Evolutionary conservation across 768 basidiomycete genomes (phyloP).

Genomic region (Mycena galericulata): DNA sequence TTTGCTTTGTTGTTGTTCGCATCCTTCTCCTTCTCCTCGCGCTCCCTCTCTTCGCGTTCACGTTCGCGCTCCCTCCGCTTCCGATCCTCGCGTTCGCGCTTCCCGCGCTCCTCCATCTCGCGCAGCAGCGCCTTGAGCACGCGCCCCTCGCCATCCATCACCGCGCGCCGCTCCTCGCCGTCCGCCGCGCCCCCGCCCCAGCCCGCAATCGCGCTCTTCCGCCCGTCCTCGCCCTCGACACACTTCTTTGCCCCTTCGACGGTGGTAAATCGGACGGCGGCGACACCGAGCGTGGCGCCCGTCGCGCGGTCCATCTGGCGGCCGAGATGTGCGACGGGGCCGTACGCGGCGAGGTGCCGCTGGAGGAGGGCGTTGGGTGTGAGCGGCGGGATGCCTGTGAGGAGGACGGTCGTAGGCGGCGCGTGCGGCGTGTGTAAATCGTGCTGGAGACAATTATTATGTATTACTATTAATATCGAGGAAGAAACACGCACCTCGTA

Average conservation of each 20-base stretch:
- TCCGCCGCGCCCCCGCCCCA: slow-evolving; percentile 53
- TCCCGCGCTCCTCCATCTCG: slow-evolving; percentile 61
- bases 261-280: slow-evolving; percentile 74
- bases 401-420: slow-evolving; percentile 80
- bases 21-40: slow-evolving; percentile 41
- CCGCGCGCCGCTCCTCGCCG: slow-evolving; percentile 75
- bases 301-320: slow-evolving; percentile 82
- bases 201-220: slow-evolving; percentile 63
- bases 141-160: slow-evolving; percentile 82
- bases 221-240: slow-evolving; percentile 74
- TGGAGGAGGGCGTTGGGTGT: slow-evolving; percentile 75
- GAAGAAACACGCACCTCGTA: slow-evolving; percentile 32
- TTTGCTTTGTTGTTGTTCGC: slow-evolving; percentile 38
- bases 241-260: slow-evolving; percentile 79
- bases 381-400: slow-evolving; percentile 78
- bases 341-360: slow-evolving; percentile 72
- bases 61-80: slow-evolving; percentile 56
- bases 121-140: slow-evolving; percentile 73
- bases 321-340: slow-evolving; percentile 74
- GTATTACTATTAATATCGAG: slow-evolving; percentile 47
- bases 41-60: slow-evolving; percentile 31
- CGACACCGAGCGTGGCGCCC: slow-evolving; percentile 87
- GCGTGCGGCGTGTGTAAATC: slow-evolving; percentile 79
- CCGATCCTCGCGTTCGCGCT: slow-evolving; percentile 66
- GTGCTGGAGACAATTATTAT: slow-evolving; percentile 60